A percentile compares a stretch with the other conserved stretches of the same genome.
phyloP scores from a whole-genome alignment of 1,139 yeast species.

The Debaryomyces sp. region DNA sequence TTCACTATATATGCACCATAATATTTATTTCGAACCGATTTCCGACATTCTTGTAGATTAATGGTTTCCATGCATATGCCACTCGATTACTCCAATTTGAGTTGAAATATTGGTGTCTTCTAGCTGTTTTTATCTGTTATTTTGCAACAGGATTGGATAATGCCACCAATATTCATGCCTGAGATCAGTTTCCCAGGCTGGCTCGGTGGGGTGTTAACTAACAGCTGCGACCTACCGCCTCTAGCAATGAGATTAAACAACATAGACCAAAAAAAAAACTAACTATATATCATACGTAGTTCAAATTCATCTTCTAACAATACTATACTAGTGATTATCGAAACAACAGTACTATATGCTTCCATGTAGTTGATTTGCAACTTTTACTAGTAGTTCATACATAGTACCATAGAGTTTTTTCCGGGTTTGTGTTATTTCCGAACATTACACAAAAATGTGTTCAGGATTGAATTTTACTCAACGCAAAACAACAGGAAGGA shows the following conservation, averaged over 20 bases:
- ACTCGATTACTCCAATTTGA: background rate
- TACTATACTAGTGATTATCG: no score
- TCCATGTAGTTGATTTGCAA: background rate
- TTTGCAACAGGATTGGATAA: no score
- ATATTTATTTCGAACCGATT: background rate
- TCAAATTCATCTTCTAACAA: no score
- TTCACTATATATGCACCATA: background rate
- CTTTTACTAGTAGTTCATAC: background rate
- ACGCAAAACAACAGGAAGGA: conserved; percentile 7
- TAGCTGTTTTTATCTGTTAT: no score
- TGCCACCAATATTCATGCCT: no score
- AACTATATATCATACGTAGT: no score
- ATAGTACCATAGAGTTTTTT: background rate
- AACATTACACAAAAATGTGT: conserved; percentile 1
- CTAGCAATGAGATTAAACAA: no score
- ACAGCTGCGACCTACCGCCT: no score
- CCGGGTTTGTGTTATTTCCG: conserved; percentile 4
- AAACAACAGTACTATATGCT: background rate
- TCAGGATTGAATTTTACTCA: background rate
- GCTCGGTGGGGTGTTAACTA: no score
- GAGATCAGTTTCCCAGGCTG: no score
- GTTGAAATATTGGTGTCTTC: background rate
- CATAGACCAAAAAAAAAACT: no score
- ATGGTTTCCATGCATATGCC: background rate
- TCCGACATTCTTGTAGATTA: background rate